Conservation (phyloP, 208 protist genomes). For the Trypanosoma melophagium region DNA sequence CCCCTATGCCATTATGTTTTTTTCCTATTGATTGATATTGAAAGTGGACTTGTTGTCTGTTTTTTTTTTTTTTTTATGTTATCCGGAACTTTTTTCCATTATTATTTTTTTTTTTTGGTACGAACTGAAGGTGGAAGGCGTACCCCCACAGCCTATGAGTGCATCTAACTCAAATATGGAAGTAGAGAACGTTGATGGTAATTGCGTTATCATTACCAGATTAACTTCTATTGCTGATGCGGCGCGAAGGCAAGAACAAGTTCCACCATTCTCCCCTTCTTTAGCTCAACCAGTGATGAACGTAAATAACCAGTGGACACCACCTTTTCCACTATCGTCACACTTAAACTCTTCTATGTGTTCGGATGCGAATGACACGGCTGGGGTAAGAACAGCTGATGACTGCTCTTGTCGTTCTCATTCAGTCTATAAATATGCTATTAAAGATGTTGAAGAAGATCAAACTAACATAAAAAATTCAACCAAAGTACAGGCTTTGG, state of each 20-base stretch:
- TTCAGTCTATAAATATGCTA: not conserved
- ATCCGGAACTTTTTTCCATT: too few species aligned
- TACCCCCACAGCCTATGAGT: slow-evolving; percentile 2
- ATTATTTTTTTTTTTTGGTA: not conserved
- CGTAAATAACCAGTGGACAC: not conserved
- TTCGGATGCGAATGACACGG: not conserved
- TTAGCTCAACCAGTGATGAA: not conserved
- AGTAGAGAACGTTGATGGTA: slow-evolving; percentile 17
- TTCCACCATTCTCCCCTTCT: not conserved
- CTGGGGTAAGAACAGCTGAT: not conserved
- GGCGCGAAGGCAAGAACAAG: not conserved
- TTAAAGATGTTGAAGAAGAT: not conserved
- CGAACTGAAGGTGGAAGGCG: not conserved
- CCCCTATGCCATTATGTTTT: too few species aligned
- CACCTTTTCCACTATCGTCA: not conserved
- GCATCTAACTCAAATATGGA: not conserved
- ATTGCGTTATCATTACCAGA: slow-evolving; percentile 29
- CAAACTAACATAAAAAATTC: slow-evolving; percentile 1
- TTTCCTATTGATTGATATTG: too few species aligned
- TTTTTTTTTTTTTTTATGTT: too few species aligned
- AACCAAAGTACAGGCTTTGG: not conserved
- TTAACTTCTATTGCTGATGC: slow-evolving; percentile 3
- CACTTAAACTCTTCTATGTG: not conserved
- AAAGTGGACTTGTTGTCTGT: too few species aligned
- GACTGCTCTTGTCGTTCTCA: not conserved